phyloP scores from a whole-genome alignment of 768 basidiomycete genomes.

The Cubamyces lactineus region DNA sequence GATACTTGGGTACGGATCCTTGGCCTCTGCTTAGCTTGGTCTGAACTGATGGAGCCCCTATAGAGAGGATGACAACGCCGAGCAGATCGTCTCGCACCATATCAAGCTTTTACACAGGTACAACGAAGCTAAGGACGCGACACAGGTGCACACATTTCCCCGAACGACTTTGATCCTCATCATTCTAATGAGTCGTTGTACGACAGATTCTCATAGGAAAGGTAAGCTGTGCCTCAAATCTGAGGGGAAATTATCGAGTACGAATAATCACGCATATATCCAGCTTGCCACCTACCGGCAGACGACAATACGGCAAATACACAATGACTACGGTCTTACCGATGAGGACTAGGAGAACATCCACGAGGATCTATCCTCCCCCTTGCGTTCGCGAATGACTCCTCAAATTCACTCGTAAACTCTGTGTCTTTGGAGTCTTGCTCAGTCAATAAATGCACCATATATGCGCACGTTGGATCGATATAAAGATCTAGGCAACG shows the following conservation, averaged over 20 bases:
- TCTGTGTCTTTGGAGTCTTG: too few species aligned
- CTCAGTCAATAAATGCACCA: too few species aligned
- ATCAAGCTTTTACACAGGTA: constrained; percentile 75
- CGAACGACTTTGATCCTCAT: not conserved
- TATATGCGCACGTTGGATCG: too few species aligned
- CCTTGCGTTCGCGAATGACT: too few species aligned
- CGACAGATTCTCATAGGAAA: constrained; percentile 76
- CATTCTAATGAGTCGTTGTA: not conserved
- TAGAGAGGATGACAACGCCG: constrained; percentile 52
- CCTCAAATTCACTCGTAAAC: too few species aligned
- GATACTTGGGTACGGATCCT: constrained; percentile 47
- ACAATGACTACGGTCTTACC: constrained; percentile 68
- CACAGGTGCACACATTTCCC: constrained; percentile 53
- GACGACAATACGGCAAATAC: constrained; percentile 73
- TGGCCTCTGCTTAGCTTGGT: not conserved
- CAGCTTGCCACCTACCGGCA: constrained; percentile 75
- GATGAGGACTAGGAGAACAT: constrained; percentile 62
- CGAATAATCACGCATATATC: constrained; percentile 15
- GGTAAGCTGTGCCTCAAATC: constrained; percentile 38
- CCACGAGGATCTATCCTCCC: too few species aligned
- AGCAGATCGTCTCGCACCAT: constrained; percentile 63
- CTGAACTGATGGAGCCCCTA: not conserved
- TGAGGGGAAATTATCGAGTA: constrained; percentile 4
- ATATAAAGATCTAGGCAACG: too few species aligned
- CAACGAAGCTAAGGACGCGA: constrained; percentile 83